phyloP scores from a whole-genome alignment of 371 early-diverging fungal species.

The Syncephalastrum racemosum region DNA sequence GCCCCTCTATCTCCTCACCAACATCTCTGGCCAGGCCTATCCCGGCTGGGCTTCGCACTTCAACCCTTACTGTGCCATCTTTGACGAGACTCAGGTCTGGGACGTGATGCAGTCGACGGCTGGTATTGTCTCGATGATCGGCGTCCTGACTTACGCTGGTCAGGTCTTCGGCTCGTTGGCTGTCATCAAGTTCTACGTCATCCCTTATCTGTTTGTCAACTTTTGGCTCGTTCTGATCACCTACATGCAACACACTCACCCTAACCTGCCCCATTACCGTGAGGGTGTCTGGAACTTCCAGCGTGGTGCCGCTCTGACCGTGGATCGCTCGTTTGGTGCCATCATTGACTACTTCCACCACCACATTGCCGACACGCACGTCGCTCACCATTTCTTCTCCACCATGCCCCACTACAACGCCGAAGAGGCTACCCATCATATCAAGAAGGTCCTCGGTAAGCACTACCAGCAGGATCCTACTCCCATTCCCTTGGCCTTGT shows the following conservation, averaged over 20 bases:
- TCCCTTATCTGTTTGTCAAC: slow-evolving; percentile 82
- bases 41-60: slow-evolving; percentile 80
- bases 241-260: slow-evolving; percentile 85
- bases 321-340: slow-evolving; percentile 83
- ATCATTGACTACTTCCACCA: slow-evolving; percentile 80
- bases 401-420: slow-evolving; percentile 92
- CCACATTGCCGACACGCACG: slow-evolving; percentile 81
- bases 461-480: slow-evolving; percentile 70
- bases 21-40: slow-evolving; percentile 72
- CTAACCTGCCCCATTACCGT: slow-evolving; percentile 75
- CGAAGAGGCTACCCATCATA: slow-evolving; percentile 73
- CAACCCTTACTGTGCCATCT: slow-evolving; percentile 74
- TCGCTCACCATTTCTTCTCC: slow-evolving; percentile 88
- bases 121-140: slow-evolving; percentile 63
- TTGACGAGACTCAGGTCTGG: slow-evolving; percentile 64
- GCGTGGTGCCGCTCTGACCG: slow-evolving; percentile 76
- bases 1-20: slow-evolving; percentile 77
- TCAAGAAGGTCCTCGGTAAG: slow-evolving; percentile 75
- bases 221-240: slow-evolving; percentile 88
- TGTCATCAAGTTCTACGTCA: slow-evolving; percentile 75
- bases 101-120: slow-evolving; percentile 71
- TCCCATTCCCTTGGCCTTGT: slow-evolving; percentile 63
- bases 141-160: slow-evolving; percentile 50
- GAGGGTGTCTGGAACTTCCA: slow-evolving; percentile 82
- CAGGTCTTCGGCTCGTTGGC: slow-evolving; percentile 53